Percentiles rank a stretch among this genome's conserved stretches.
Evolutionary conservation across 1,284 basidiomycete species (phyloP).

Genomic region (Fereydounia khargensis): DNA sequence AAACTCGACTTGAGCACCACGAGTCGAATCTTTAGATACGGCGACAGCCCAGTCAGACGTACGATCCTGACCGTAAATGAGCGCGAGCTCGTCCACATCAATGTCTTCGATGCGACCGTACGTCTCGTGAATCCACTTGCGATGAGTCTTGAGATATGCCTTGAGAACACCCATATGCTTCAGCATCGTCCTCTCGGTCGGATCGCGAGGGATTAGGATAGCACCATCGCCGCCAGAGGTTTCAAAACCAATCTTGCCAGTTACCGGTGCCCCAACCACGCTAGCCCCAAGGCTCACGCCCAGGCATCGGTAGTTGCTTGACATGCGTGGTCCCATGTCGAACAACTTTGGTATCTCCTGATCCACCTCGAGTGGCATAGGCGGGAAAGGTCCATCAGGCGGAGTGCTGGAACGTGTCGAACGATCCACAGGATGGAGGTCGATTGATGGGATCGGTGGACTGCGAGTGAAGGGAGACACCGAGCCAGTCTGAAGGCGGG

Average conservation of each 20-base stretch:
- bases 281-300: conserved; percentile 20
- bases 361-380: conserved; percentile 37
- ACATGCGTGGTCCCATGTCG: conserved; percentile 41
- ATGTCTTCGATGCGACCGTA: conserved; percentile 41
- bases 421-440: too few species aligned
- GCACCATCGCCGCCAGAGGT: conserved; percentile 41
- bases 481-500: too few species aligned
- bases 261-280: conserved; percentile 23
- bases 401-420: conserved; percentile 23
- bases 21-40: conserved; percentile 29
- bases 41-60: conserved; percentile 45
- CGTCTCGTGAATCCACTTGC: conserved; percentile 35
- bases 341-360: conserved; percentile 29
- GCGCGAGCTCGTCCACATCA: conserved; percentile 26
- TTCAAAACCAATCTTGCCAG: conserved; percentile 35
- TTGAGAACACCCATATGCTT: conserved; percentile 41
- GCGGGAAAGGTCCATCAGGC: conserved; percentile 26
- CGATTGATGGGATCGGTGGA: too few species aligned
- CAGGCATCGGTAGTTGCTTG: conserved; percentile 31
- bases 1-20: conserved; percentile 36
- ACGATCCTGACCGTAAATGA: conserved; percentile 40
- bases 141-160: conserved; percentile 35
- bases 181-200: conserved; percentile 33
- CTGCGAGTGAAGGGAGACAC: too few species aligned
- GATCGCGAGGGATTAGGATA: conserved; percentile 40